Percentiles rank a stretch among this genome's conserved stretches.
Evolutionary conservation across 306 rosid genomes (phyloP).

Genomic region (Oemleria cerasiformis): DNA sequence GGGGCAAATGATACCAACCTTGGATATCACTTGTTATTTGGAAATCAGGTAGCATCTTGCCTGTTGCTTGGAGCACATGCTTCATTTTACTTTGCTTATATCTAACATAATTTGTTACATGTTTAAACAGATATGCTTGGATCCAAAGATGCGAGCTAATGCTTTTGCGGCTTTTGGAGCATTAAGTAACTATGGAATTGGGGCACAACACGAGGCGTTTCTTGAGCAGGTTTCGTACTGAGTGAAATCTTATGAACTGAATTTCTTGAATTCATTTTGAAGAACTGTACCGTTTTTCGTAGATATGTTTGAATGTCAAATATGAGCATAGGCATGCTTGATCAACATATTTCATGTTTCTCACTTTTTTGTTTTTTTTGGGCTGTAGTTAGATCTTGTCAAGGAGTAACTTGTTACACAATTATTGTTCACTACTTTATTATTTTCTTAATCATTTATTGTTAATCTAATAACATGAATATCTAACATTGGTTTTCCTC

Average conservation of each 20-base stretch:
- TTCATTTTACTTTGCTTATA: not conserved
- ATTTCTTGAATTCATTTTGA: not conserved
- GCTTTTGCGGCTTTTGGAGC: slow-evolving; percentile 93
- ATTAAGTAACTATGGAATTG: slow-evolving; percentile 64
- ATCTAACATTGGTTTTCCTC: not conserved
- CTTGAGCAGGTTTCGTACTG: slow-evolving; percentile 75
- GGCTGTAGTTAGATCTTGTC: not conserved
- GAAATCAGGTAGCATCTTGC: not conserved
- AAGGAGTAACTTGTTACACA: not conserved
- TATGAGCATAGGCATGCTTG: not conserved
- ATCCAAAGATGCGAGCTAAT: slow-evolving; percentile 75
- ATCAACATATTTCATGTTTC: not conserved
- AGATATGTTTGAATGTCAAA: not conserved
- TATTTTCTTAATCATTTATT: not conserved
- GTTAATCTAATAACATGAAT: not conserved
- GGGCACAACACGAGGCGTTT: slow-evolving; percentile 70
- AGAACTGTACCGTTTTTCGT: not conserved
- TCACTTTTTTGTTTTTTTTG: not conserved
- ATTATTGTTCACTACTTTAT: not conserved
- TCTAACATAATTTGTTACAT: slow-evolving; percentile 8
- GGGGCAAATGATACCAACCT: not conserved
- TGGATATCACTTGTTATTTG: not conserved
- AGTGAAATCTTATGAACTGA: slow-evolving; percentile 4
- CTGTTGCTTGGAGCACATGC: not conserved
- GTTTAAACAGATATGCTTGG: slow-evolving; percentile 56